Percentiles rank a stretch among this genome's conserved stretches.
Conservation (phyloP, 2,329 filamentous ascomycete genomes). For the Penicillium sp. region DNA sequence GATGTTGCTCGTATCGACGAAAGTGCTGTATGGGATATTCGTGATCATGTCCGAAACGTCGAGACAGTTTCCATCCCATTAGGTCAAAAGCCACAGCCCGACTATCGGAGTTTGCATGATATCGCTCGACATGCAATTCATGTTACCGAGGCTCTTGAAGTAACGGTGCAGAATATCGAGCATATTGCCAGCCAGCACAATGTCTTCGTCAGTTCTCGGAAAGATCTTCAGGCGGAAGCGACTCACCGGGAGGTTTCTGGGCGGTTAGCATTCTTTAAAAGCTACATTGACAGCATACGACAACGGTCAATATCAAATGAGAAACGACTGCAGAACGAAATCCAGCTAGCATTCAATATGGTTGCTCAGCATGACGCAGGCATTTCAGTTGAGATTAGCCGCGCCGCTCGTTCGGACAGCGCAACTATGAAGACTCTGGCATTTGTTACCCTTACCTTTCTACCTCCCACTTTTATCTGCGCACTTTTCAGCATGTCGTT, state of each 20-base stretch:
- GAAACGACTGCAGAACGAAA: slow-evolving; percentile 31
- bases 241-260: slow-evolving; percentile 16
- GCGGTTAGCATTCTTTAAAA: slow-evolving; percentile 22
- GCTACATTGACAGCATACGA: slow-evolving; percentile 19
- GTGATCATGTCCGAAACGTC: slow-evolving; percentile 22
- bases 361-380: slow-evolving; percentile 30
- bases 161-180: slow-evolving; percentile 22
- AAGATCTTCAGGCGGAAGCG: not conserved
- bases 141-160: slow-evolving; percentile 28
- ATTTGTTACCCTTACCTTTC: slow-evolving; percentile 47
- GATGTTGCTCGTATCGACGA: slow-evolving; percentile 25
- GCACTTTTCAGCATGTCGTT: slow-evolving; percentile 35
- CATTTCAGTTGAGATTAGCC: slow-evolving; percentile 25
- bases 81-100: slow-evolving; percentile 10
- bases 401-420: slow-evolving; percentile 41
- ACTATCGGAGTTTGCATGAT: slow-evolving; percentile 28
- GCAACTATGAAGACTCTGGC: slow-evolving; percentile 51
- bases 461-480: slow-evolving; percentile 51
- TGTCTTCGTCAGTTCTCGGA: not conserved
- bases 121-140: slow-evolving; percentile 33
- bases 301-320: slow-evolving; percentile 28
- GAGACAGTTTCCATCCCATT: slow-evolving; percentile 17
- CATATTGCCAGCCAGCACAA: slow-evolving; percentile 21
- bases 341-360: slow-evolving; percentile 30
- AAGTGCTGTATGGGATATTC: slow-evolving; percentile 25